Base-by-base conservation (phyloP, 805 yeast genomes). In the Scheffersomyces spartinae region DNA sequence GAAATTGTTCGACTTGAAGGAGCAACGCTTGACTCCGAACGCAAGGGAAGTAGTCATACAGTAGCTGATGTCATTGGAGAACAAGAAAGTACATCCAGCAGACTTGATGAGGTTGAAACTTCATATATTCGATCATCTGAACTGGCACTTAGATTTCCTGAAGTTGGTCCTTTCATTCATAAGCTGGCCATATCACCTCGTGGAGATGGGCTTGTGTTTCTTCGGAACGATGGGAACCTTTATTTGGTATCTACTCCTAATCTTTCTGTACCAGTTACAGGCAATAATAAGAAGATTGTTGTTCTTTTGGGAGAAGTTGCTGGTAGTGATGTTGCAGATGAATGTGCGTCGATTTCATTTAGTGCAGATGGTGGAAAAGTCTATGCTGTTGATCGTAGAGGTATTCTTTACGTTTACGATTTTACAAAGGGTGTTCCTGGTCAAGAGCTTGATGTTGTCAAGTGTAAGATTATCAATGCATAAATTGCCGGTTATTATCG, bases 371-470 rank as follows among this genome's bases (percentile, higher is more conserved):
- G 97, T 0, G 85, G 85, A 24, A 74, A 74, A 33, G 56, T 86
- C 11, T 76, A 71, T 38, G 65, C 73, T 4, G 64, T 84, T 9
- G 97, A 86, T 48, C 58, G 95, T 20, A 82, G 80, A 40, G 96
- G 96, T 0, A 49, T 71, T 1, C 53, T 85, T 23, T 74, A 75
- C 34, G 69, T 85, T 17, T 82, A 80, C 38, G 96, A 86, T 51
- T 86, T 85, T 52, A 80, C 91, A 9, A 86, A 84, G 27, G 95
- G 93, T 2, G 50, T 75, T 13, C 91, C 91, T 8, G 64, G 66
- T 4, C 75, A 73, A 34, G 74, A 71, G 37, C 65, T 64, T 13
- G 77, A 73, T 10, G 75, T 78, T 6, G 67, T 79, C 3, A 68
- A 77, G 43, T 73, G 81, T 51, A 76, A 75, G 44, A 67, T 73